Base-by-base conservation (phyloP, 805 yeast species). In the Saccharomycopsis fibuligera region DNA sequence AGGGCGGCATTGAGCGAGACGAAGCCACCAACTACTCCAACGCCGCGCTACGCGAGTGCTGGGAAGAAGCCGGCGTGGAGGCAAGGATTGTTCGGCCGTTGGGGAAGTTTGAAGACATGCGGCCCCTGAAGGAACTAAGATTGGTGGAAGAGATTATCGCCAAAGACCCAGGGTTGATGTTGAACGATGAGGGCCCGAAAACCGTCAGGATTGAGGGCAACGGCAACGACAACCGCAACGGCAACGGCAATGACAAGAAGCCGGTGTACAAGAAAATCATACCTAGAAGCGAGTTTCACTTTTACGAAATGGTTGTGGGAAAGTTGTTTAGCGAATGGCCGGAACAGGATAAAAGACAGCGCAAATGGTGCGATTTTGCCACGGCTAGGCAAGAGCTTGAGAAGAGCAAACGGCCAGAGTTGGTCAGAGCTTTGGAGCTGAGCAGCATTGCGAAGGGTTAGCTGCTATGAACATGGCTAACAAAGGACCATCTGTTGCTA, bases 11-110 rank as follows among this genome's bases (percentile, higher is more conserved):
- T 35, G 99, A 93, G 65, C 62, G 62, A 25, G 99, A 93, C 63
- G 99, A 87, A 64, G 65, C 68, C 3, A 74, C 60, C 22, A 35
- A 69, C 56, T 68, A 59, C 54, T 54, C 59, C 14, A 46, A 66
- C 3, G 68, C 86, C 4, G 97, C 97, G 0, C 68, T 74, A 16
- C 72, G 99, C 51, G 99, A 93, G 62, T 86, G 96, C 0, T 93
- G 99, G 99, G 99, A 93, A 64, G 99, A 93, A 66, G 93, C 96
- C 0, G 99, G 99, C 0, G 86, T 42, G 21, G 75, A 74, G 31
- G 96, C 97, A 5, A 67, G 62, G 16, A 71, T 89, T 3, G 58
- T 69, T 3, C 57, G 60, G 36, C 70, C 72, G 50, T 66, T 91
- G 37, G 95, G 91, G 0, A 69, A 76, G 0, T 81, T 86, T 23